Evolutionary conservation across 768 basidiomycete species (phyloP), one percentile per base, ranked within the genome.

Genomic region (Tylopilus sp.): DNA sequence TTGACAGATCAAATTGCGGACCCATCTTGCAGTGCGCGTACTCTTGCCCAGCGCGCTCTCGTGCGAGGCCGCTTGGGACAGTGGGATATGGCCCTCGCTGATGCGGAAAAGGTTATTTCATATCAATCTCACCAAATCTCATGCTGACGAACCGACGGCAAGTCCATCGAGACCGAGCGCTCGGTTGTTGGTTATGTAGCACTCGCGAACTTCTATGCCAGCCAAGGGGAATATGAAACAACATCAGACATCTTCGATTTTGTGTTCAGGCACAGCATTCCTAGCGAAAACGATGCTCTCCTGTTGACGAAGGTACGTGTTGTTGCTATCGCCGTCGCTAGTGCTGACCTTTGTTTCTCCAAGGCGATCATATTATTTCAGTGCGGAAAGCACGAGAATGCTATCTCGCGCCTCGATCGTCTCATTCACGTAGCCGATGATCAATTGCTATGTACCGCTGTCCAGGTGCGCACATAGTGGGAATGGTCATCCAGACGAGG

Each of bases 161-260:
- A 42, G 59, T 61, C 60, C 11, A 26, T 54, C 12, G 10, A 57
- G 3, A 9, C 42, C 16, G 48, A 48, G 9, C 36, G 14, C 8
- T 57, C 60, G 1, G 47, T 49, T 1, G 37, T 60, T 4, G 59
- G 50, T 25, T 31, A 61, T 42, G 33, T 61, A 16, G 59, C 59
- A 7, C 17, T 21, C 1, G 49, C 51, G 7, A 33, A n/a, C n/a
- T n/a, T n/a, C n/a, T n/a, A 53, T 1, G 48, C 51, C n/a, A n/a
- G n/a, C 1, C 17, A 6, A 0, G 10, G 36, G 10, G 31, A 48
- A 0, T 29, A 45, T 19, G 55, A 34, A 19, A 43, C 45, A n/a
- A 3, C 12, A 47, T 7, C 36, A 45, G 21, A 12, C 13, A 29
- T n/a, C 10, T 57, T 46, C 25, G 57, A 57, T 33, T 51, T 57